Percentiles rank a stretch among this genome's conserved stretches.
Evolutionary conservation across 805 yeast genomes (phyloP).

Genomic region (Ogataea dorogensis): DNA sequence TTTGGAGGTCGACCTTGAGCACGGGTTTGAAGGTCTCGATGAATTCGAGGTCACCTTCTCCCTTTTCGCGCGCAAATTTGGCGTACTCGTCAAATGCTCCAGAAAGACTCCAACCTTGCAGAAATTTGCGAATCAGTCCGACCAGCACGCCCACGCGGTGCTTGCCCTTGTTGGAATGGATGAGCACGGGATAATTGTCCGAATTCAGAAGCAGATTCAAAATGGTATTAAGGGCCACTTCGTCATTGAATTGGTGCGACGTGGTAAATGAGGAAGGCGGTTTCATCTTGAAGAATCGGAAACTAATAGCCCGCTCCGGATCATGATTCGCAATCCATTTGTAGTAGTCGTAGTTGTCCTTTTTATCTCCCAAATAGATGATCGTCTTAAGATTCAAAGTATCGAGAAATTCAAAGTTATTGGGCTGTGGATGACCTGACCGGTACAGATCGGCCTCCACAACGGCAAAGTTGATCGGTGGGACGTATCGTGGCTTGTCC

Average conservation of each 20-base stretch:
- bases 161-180: constrained; percentile 97
- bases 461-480: constrained; percentile 87
- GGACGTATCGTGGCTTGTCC: constrained; percentile 51
- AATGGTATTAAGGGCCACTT: constrained; percentile 55
- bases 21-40: constrained; percentile 78
- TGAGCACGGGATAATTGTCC: constrained; percentile 79
- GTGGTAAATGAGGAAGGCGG: constrained; percentile 50
- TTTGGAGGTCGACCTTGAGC: constrained; percentile 44
- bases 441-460: constrained; percentile 87
- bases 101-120: constrained; percentile 92
- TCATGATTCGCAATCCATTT: constrained; percentile 54
- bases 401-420: constrained; percentile 75
- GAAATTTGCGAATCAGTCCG: constrained; percentile 80
- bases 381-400: constrained; percentile 73
- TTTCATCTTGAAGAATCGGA: constrained; percentile 59
- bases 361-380: constrained; percentile 79
- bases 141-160: constrained; percentile 92
- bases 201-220: constrained; percentile 55
- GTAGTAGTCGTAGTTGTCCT: constrained; percentile 59
- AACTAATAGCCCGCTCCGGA: constrained; percentile 48
- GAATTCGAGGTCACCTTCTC: constrained; percentile 86
- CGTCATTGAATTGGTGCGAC: constrained; percentile 61
- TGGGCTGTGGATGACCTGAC: constrained; percentile 90
- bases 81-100: constrained; percentile 94
- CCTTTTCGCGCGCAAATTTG: constrained; percentile 90